These are phyloP conservation scores for Hypoxylon sp. DNA, from an alignment of 2,329 filamentous ascomycete genomes.

Conservation along the genomic window DNA sequence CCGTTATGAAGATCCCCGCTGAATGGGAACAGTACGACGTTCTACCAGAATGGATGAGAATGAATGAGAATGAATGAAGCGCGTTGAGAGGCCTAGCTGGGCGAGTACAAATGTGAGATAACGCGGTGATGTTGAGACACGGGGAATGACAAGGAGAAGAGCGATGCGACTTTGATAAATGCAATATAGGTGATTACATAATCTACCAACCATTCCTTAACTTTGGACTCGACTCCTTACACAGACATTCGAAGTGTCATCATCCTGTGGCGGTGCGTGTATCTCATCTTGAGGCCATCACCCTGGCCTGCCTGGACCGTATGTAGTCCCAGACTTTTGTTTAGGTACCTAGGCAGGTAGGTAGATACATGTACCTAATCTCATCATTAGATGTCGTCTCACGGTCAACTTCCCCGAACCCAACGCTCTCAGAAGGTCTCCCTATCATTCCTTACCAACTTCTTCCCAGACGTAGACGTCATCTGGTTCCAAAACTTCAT, in stretches of 20 bases:
- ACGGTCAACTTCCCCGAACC: background rate
- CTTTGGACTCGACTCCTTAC: too few species aligned
- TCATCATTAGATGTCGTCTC: background rate
- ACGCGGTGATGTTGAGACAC: background rate
- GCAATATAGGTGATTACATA: too few species aligned
- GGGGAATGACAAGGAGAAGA: background rate
- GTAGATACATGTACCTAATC: too few species aligned
- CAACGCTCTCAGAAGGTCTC: background rate
- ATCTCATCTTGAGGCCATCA: too few species aligned
- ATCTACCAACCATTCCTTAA: too few species aligned
- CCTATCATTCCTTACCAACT: background rate
- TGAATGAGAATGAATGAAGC: slow-evolving; percentile 27
- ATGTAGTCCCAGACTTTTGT: background rate
- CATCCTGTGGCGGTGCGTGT: background rate
- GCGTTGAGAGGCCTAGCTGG: background rate
- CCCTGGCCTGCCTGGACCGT: too few species aligned
- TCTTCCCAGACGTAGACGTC: background rate
- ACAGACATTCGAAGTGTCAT: background rate
- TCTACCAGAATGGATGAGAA: slow-evolving; percentile 38
- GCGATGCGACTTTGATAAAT: too few species aligned
- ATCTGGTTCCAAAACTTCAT: background rate
- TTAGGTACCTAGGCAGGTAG: too few species aligned
- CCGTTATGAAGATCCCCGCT: slow-evolving; percentile 59
- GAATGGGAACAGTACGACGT: slow-evolving; percentile 51
- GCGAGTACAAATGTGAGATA: background rate